These are phyloP conservation scores for Cucumis cinereus DNA, from an alignment of 306 rosid genomes.

Conservation along the genomic window DNA sequence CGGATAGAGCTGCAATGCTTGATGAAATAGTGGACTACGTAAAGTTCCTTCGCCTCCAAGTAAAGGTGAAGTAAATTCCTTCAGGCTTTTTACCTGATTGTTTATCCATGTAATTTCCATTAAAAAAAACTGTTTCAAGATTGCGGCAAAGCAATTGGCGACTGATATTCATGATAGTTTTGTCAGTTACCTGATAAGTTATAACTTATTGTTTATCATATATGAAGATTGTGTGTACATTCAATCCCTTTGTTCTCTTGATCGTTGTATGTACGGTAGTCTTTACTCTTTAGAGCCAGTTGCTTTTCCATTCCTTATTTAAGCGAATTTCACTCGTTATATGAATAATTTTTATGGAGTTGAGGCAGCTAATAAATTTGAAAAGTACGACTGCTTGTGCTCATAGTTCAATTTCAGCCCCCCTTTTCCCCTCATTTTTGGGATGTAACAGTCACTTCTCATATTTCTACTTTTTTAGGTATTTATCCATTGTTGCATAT, in stretches of 20 bases:
- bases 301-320: background rate
- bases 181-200: background rate
- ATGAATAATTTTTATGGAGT: background rate
- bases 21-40: conserved; percentile 95
- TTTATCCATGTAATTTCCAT: background rate
- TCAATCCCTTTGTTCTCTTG: background rate
- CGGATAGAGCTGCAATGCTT: conserved; percentile 95
- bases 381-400: background rate
- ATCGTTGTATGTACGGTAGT: background rate
- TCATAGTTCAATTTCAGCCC: background rate
- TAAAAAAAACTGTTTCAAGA: too few species aligned
- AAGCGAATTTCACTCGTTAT: background rate
- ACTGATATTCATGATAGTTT: too few species aligned
- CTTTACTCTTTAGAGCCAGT: background rate
- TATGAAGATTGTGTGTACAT: background rate
- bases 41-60: conserved; percentile 94
- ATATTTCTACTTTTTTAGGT: background rate
- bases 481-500: conserved; percentile 1
- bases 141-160: too few species aligned
- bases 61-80: conserved; percentile 40
- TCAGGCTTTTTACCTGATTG: background rate
- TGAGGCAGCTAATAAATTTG: background rate
- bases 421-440: background rate
- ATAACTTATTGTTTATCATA: background rate
- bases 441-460: background rate